Evolutionary conservation across 176 grass and related monocot species (phyloP).

Genomic region (Eleusine indica): DNA sequence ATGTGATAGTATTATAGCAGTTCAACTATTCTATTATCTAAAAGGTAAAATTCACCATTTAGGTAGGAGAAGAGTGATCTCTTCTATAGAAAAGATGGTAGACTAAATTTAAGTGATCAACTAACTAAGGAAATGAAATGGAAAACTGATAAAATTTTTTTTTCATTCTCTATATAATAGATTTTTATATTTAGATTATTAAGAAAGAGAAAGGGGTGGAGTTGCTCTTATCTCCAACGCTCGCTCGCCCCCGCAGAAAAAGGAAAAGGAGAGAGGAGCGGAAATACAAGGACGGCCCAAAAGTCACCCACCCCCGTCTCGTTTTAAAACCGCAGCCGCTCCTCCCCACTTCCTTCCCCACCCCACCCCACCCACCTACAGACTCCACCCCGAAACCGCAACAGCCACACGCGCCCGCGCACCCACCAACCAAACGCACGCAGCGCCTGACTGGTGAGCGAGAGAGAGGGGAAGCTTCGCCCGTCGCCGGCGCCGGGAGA

Average conservation of each 20-base stretch:
- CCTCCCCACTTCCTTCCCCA: slow-evolving; percentile 18
- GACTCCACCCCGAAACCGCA: slow-evolving; percentile 25
- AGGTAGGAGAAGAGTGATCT: too few relatives aligned
- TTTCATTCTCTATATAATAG: too few relatives aligned
- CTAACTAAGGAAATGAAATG: too few relatives aligned
- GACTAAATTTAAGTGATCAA: too few relatives aligned
- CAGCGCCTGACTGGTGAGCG: too few relatives aligned
- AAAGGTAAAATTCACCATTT: too few relatives aligned
- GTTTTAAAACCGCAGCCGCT: slow-evolving; percentile 59
- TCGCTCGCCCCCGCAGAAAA: neutral
- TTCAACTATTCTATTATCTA: too few relatives aligned
- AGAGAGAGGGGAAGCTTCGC: neutral
- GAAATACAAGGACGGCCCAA: neutral
- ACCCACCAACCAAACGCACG: neutral
- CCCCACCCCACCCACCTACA: slow-evolving; percentile 17
- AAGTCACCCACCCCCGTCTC: neutral
- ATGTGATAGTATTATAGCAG: too few relatives aligned
- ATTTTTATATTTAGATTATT: too few relatives aligned
- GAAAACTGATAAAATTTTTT: too few relatives aligned
- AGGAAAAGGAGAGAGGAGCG: neutral
- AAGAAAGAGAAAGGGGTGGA: too few relatives aligned
- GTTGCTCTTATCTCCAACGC: slow-evolving; percentile 41
- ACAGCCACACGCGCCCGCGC: slow-evolving; percentile 30
- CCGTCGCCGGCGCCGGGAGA: neutral
- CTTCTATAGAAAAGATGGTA: too few relatives aligned